Evolutionary conservation across 169 alveolate genomes (phyloP).

Genomic region (Cryptosporidium baileyi): DNA sequence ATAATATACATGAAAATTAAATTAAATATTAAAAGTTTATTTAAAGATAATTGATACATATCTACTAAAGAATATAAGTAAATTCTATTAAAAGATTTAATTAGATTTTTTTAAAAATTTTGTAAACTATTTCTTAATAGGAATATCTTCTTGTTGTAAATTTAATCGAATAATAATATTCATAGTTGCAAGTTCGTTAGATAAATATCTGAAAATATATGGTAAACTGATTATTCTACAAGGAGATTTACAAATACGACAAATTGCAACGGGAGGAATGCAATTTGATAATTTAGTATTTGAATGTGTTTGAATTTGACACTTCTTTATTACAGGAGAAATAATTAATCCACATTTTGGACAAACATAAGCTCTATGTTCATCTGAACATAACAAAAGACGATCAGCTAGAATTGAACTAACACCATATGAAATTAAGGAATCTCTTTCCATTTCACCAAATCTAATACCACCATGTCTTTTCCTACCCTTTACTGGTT

Average conservation of each 20-base stretch:
- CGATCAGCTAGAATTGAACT: conserved; percentile 96
- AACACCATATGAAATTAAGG: conserved; percentile 98
- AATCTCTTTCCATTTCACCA: conserved; percentile 99
- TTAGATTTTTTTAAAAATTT: background rate
- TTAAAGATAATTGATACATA: background rate
- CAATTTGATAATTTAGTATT: conserved; percentile 72
- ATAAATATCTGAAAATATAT: conserved; percentile 88
- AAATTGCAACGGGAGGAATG: conserved; percentile 80
- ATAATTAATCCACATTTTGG: conserved; percentile 96
- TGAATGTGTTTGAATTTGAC: conserved; percentile 20
- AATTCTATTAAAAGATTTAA: background rate
- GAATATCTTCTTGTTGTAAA: conserved; percentile 72
- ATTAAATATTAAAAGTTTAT: no score
- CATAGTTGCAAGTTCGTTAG: conserved; percentile 92
- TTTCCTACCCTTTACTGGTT: conserved; percentile 99
- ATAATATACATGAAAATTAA: background rate
- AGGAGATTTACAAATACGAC: conserved; percentile 85
- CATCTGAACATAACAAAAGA: conserved; percentile 95
- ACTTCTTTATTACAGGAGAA: conserved; percentile 82
- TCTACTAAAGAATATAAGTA: background rate
- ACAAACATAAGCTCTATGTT: conserved; percentile 96
- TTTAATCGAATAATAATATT: conserved; percentile 79
- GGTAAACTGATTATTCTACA: conserved; percentile 89
- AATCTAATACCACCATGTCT: conserved; percentile 99
- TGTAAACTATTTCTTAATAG: conserved; percentile 21